Evolutionary conservation across 2,329 filamentous ascomycete genomes (phyloP).

Genomic region (Penicillium thymicola): DNA sequence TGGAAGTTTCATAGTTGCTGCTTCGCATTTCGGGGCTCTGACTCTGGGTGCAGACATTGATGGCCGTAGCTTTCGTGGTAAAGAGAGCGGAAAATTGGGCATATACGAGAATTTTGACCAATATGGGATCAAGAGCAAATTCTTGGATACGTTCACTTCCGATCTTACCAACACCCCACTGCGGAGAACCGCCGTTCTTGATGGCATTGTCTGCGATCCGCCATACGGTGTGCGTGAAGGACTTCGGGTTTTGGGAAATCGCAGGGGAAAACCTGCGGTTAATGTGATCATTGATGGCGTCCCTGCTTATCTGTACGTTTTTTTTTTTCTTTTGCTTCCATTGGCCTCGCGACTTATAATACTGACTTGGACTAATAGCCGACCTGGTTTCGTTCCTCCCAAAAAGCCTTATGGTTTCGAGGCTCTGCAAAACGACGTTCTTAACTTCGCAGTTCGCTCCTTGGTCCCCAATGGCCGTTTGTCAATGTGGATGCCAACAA

Average conservation of each 20-base stretch:
- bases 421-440: conserved; percentile 84
- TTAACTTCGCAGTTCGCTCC: conserved; percentile 73
- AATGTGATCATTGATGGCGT: conserved; percentile 66
- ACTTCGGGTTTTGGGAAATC: conserved; percentile 76
- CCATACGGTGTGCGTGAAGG: conserved; percentile 95
- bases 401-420: conserved; percentile 91
- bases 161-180: conserved; percentile 88
- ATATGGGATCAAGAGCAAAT: conserved; percentile 64
- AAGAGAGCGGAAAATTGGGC: conserved; percentile 33
- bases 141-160: conserved; percentile 77
- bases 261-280: conserved; percentile 55
- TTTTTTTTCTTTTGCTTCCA: conserved; percentile 18
- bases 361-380: conserved; percentile 36
- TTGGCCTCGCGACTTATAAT: not conserved
- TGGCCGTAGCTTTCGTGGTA: conserved; percentile 77
- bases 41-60: conserved; percentile 91
- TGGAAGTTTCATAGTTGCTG: conserved; percentile 86
- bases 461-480: conserved; percentile 76
- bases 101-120: conserved; percentile 75
- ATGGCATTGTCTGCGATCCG: conserved; percentile 92
- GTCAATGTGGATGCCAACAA: conserved; percentile 96
- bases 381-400: conserved; percentile 72
- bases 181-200: conserved; percentile 60
- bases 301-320: conserved; percentile 63
- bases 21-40: conserved; percentile 82